phyloP scores from a whole-genome alignment of 352 stramenopile species.

The Phytophthora idaei region DNA sequence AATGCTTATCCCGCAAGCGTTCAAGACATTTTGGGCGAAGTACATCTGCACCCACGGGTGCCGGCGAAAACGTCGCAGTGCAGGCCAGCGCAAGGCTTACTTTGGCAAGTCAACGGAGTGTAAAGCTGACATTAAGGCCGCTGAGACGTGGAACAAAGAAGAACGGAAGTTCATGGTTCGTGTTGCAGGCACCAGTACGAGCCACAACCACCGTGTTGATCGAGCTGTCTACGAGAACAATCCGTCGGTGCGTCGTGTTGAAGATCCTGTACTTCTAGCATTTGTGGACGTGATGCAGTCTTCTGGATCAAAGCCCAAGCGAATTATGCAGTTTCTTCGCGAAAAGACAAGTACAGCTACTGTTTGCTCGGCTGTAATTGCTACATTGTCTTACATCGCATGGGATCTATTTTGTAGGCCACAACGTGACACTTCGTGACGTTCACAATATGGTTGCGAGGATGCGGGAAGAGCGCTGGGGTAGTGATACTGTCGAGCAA shows the following conservation, averaged over 20 bases:
- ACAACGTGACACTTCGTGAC: background rate
- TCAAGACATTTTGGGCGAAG: constrained; percentile 9
- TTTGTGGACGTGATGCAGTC: background rate
- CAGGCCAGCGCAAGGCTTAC: no score
- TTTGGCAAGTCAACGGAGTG: no score
- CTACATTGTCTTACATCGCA: background rate
- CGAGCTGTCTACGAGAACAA: constrained; percentile 8
- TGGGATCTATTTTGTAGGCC: background rate
- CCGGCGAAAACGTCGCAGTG: background rate
- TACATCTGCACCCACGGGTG: constrained; percentile 10
- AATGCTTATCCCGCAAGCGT: constrained; percentile 6
- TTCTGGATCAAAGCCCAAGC: background rate
- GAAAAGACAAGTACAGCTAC: background rate
- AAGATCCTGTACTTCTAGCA: background rate
- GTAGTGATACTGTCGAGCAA: background rate
- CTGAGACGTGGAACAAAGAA: background rate
- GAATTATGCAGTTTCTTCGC: background rate
- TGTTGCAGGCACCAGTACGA: background rate
- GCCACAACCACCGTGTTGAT: constrained; percentile 6
- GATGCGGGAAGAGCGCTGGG: background rate
- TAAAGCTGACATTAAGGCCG: no score
- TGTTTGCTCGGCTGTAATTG: background rate
- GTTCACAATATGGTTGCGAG: background rate
- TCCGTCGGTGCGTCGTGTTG: background rate
- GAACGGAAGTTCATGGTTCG: constrained; percentile 8